These are phyloP conservation scores for Chytridium lagenaria DNA, from an alignment of 371 early-diverging fungal species.

Conservation along the genomic window DNA sequence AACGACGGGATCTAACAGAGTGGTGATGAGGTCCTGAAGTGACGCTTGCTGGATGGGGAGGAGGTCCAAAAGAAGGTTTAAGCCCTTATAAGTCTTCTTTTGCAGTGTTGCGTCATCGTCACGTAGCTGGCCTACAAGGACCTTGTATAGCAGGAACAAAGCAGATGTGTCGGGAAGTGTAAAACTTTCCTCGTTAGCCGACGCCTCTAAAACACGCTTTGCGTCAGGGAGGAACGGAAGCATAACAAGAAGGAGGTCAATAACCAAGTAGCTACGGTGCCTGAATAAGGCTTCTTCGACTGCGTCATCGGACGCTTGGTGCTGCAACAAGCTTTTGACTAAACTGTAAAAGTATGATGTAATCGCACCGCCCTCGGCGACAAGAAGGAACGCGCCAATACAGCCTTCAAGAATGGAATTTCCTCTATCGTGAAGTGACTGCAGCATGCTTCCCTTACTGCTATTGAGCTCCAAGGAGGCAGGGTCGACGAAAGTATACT, in stretches of 20 bases:
- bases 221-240: slow-evolving; percentile 49
- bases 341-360: slow-evolving; percentile 51
- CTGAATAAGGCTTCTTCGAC: slow-evolving; percentile 17
- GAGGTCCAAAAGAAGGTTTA: slow-evolving; percentile 66
- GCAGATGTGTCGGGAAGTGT: slow-evolving; percentile 37
- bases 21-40: slow-evolving; percentile 39
- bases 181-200: slow-evolving; percentile 47
- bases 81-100: slow-evolving; percentile 93
- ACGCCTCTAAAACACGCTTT: slow-evolving; percentile 60
- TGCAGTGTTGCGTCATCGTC: slow-evolving; percentile 80
- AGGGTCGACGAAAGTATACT: slow-evolving; percentile 49
- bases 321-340: slow-evolving; percentile 46
- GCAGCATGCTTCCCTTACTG: slow-evolving; percentile 51
- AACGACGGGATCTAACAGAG: slow-evolving; percentile 50
- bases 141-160: slow-evolving; percentile 44
- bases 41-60: slow-evolving; percentile 27
- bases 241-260: slow-evolving; percentile 54
- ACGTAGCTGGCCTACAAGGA: slow-evolving; percentile 54
- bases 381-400: slow-evolving; percentile 47
- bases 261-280: slow-evolving; percentile 48
- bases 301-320: slow-evolving; percentile 33
- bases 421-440: slow-evolving; percentile 51
- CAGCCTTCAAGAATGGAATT: slow-evolving; percentile 45
- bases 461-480: slow-evolving; percentile 29
- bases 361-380: slow-evolving; percentile 48